Conservation (phyloP, 2,329 filamentous ascomycete species). For the Colletotrichum filicis region DNA sequence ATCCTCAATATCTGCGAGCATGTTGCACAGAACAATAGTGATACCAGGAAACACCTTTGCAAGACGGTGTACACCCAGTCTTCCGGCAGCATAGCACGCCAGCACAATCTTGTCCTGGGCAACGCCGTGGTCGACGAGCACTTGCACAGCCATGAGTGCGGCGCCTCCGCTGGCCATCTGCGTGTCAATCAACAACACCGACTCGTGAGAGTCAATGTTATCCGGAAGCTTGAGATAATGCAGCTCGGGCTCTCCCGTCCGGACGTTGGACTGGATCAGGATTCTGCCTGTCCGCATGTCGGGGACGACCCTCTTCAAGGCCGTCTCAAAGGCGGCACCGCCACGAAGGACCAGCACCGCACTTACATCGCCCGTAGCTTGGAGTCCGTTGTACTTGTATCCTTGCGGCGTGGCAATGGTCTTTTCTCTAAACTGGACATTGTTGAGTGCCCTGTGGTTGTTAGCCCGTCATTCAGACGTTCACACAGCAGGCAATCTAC, state of each 20-base stretch:
- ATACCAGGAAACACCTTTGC: slow-evolving; percentile 90
- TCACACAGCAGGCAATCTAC: slow-evolving; percentile 39
- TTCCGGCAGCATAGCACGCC: slow-evolving; percentile 91
- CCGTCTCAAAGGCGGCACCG: slow-evolving; percentile 88
- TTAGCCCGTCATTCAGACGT: slow-evolving; percentile 13
- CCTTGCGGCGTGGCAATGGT: slow-evolving; percentile 78
- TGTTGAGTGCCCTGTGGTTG: slow-evolving; percentile 74
- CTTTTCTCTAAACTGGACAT: slow-evolving; percentile 73
- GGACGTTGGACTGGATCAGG: slow-evolving; percentile 88
- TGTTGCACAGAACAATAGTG: slow-evolving; percentile 84
- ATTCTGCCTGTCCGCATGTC: slow-evolving; percentile 91
- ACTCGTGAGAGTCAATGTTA: slow-evolving; percentile 78
- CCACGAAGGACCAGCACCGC: slow-evolving; percentile 91
- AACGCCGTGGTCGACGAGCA: slow-evolving; percentile 95
- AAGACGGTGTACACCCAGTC: slow-evolving; percentile 84
- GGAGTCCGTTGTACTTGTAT: slow-evolving; percentile 76
- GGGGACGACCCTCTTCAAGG: slow-evolving; percentile 88
- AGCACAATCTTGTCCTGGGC: slow-evolving; percentile 86
- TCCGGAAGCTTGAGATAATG: slow-evolving; percentile 87
- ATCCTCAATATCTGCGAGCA: slow-evolving; percentile 84
- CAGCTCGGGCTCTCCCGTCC: slow-evolving; percentile 90
- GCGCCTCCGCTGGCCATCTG: slow-evolving; percentile 94
- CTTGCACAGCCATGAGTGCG: slow-evolving; percentile 91
- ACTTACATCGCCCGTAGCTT: slow-evolving; percentile 78
- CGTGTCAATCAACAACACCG: slow-evolving; percentile 87